Percentiles rank a stretch among this genome's conserved stretches.
phyloP scores from a whole-genome alignment of 768 basidiomycete species.

The Dioszegia crocea region DNA sequence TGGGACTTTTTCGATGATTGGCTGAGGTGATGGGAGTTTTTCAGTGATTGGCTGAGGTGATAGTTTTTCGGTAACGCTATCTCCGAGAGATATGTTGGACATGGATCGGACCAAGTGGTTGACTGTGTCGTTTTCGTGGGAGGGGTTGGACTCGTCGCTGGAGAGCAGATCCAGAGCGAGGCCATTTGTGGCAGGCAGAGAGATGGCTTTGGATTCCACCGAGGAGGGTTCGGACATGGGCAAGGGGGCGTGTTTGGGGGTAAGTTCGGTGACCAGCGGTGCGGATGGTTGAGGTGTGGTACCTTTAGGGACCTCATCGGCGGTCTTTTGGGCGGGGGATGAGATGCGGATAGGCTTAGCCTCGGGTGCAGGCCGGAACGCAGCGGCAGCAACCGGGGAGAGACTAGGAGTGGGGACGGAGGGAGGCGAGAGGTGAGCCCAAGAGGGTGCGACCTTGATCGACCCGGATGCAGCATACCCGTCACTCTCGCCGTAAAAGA shows the following conservation, averaged over 20 bases:
- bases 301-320: no score
- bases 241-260: background rate
- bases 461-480: background rate
- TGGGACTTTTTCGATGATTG: no score
- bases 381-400: background rate
- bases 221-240: background rate
- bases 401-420: background rate
- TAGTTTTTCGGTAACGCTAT: background rate
- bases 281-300: no score
- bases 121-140: background rate
- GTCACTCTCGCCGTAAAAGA: background rate
- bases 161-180: no score
- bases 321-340: background rate
- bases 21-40: no score
- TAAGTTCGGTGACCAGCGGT: background rate
- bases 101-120: background rate
- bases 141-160: no score
- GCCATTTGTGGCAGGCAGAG: background rate
- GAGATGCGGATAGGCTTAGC: background rate
- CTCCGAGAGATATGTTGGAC: background rate
- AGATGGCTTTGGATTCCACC: background rate
- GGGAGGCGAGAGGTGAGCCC: background rate
- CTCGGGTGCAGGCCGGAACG: background rate
- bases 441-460: background rate
- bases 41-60: no score